These are phyloP conservation scores for Radiomyces spectabilis DNA, from an alignment of 192 early-diverging fungal genomes.

Conservation along the genomic window DNA sequence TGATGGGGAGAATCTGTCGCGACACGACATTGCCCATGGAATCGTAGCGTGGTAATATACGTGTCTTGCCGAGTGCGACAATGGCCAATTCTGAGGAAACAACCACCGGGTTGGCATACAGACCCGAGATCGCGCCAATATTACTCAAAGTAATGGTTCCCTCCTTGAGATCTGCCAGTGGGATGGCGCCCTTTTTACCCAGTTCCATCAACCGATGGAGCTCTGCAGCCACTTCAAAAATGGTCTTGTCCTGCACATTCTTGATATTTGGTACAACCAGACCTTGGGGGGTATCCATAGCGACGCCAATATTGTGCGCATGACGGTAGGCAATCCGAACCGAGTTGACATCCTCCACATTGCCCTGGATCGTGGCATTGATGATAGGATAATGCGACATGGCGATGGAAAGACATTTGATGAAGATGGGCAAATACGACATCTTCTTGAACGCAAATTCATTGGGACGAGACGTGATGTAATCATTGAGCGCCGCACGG, in stretches of 20 bases:
- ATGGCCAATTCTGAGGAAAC: constrained; percentile 84
- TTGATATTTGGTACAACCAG: constrained; percentile 94
- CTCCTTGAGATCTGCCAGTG: constrained; percentile 61
- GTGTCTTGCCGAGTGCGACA: constrained; percentile 79
- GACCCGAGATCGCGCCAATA: constrained; percentile 92
- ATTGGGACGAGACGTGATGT: constrained; percentile 39
- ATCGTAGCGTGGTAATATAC: constrained; percentile 77
- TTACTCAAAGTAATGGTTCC: constrained; percentile 94
- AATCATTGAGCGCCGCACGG: constrained; percentile 61
- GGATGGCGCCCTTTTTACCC: constrained; percentile 54
- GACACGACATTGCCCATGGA: constrained; percentile 47
- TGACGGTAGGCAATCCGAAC: constrained; percentile 65
- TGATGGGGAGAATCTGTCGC: constrained; percentile 66
- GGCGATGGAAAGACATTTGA: constrained; percentile 85
- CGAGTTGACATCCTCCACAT: constrained; percentile 31
- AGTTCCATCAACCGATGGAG: constrained; percentile 64
- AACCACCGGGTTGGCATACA: constrained; percentile 82
- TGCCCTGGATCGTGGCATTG: constrained; percentile 59
- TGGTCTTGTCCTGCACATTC: constrained; percentile 75
- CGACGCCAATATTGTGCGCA: constrained; percentile 88
- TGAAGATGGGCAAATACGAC: constrained; percentile 92
- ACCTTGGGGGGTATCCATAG: constrained; percentile 94
- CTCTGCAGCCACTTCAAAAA: constrained; percentile 86
- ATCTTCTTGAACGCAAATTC: constrained; percentile 64
- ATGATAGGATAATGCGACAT: constrained; percentile 78